Percentiles rank a stretch among this genome's conserved stretches.
Conservation (phyloP, 371 early-diverging fungal genomes). For the Mortierella sp. region DNA sequence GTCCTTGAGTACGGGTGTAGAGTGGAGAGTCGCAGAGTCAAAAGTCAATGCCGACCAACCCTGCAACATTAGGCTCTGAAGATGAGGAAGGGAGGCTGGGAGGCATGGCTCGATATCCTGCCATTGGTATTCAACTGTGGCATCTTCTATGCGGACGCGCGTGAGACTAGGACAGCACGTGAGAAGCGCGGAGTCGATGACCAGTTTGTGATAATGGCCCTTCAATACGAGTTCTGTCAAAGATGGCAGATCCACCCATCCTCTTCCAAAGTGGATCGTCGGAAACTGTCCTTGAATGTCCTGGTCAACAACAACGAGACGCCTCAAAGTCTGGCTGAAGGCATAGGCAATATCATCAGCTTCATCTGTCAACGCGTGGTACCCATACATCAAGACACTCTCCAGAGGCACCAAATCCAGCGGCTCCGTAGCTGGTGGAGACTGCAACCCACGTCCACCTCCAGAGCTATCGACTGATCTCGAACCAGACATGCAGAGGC, state of each 20-base stretch:
- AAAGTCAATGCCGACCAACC: not conserved
- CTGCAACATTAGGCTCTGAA: not conserved
- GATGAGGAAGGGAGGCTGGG: not conserved
- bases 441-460: not conserved
- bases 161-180: not conserved
- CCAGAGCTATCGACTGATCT: not conserved
- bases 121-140: not conserved
- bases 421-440: not conserved
- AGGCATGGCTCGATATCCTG: not conserved
- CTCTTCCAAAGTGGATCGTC: not conserved
- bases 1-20: not conserved
- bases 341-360: not conserved
- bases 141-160: not conserved
- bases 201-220: not conserved
- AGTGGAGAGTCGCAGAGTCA: not conserved
- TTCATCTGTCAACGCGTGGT: not conserved
- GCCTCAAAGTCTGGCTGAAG: not conserved
- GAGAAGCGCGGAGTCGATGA: not conserved
- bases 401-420: not conserved
- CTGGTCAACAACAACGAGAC: not conserved
- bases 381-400: not conserved
- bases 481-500: not conserved
- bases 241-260: not conserved
- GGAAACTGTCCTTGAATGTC: not conserved
- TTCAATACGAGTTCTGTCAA: not conserved